phyloP scores from a whole-genome alignment of 2,329 filamentous ascomycete species.

The Dothiorella sarmentorum region DNA sequence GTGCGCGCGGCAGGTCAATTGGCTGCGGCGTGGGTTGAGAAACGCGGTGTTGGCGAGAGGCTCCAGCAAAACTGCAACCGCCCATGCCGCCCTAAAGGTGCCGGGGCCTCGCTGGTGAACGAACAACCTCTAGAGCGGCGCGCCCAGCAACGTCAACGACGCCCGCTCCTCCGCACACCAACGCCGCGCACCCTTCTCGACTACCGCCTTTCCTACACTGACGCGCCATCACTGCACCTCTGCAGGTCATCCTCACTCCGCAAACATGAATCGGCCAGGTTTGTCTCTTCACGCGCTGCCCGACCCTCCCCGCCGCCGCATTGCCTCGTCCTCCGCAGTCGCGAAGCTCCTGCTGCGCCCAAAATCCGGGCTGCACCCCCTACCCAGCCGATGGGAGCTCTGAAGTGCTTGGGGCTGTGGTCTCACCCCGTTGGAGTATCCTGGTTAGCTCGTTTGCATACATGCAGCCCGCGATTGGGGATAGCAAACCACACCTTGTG shows the following conservation, averaged over 20 bases:
- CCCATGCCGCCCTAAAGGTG: background rate
- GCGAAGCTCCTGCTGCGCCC: constrained; percentile 7
- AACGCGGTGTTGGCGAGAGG: background rate
- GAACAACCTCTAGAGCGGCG: background rate
- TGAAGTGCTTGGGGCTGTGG: background rate
- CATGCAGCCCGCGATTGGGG: background rate
- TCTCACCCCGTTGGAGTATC: background rate
- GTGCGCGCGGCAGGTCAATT: constrained; percentile 5
- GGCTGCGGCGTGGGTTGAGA: background rate
- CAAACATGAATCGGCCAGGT: constrained; percentile 19
- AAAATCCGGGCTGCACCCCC: background rate
- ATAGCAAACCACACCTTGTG: background rate
- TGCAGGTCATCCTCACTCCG: background rate
- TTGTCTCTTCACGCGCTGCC: constrained; percentile 9
- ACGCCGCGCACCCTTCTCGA: constrained; percentile 5
- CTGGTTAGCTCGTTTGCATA: background rate
- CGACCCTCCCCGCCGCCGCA: constrained; percentile 15
- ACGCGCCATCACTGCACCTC: background rate
- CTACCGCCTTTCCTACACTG: background rate
- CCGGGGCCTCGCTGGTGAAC: constrained; percentile 8
- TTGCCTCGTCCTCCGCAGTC: constrained; percentile 12
- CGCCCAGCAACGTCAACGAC: constrained; percentile 6
- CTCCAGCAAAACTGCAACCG: constrained; percentile 2
- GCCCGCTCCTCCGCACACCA: background rate
- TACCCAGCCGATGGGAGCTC: background rate